These are phyloP conservation scores for Penicillium digitatum DNA, from an alignment of 2,329 filamentous ascomycete genomes.

Conservation along the genomic window DNA sequence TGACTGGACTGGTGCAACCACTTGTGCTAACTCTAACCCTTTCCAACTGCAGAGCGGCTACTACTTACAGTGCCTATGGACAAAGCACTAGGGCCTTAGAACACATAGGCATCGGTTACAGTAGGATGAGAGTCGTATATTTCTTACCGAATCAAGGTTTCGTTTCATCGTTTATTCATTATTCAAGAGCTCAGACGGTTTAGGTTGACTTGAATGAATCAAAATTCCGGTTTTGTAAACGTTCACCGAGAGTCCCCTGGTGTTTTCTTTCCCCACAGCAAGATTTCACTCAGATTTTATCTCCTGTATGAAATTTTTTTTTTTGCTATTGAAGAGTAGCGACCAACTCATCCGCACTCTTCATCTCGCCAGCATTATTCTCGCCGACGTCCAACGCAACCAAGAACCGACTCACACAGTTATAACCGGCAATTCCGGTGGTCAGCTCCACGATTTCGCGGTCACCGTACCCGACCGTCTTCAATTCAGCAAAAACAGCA, in stretches of 20 bases:
- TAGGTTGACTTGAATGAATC: background rate
- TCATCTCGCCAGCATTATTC: slow-evolving; percentile 51
- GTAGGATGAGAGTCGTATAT: background rate
- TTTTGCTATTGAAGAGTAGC: slow-evolving; percentile 23
- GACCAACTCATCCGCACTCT: slow-evolving; percentile 66
- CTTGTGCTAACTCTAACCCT: slow-evolving; percentile 30
- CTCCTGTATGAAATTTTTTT: too few species aligned
- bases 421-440: slow-evolving; percentile 80
- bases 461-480: slow-evolving; percentile 60
- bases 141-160: background rate
- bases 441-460: slow-evolving; percentile 79
- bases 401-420: slow-evolving; percentile 80
- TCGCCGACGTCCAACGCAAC: slow-evolving; percentile 69
- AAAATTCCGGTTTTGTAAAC: background rate
- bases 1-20: slow-evolving; percentile 31
- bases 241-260: background rate
- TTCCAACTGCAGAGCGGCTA: slow-evolving; percentile 34
- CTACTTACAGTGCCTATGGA: slow-evolving; percentile 37
- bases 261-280: too few species aligned
- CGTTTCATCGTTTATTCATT: background rate
- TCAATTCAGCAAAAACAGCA: slow-evolving; percentile 59
- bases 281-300: background rate
- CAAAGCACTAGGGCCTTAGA: background rate
- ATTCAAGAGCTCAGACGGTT: background rate
- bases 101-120: background rate